Conservation (phyloP, 495 filamentous ascomycete genomes). For the Trichoderma orchidacearum region DNA sequence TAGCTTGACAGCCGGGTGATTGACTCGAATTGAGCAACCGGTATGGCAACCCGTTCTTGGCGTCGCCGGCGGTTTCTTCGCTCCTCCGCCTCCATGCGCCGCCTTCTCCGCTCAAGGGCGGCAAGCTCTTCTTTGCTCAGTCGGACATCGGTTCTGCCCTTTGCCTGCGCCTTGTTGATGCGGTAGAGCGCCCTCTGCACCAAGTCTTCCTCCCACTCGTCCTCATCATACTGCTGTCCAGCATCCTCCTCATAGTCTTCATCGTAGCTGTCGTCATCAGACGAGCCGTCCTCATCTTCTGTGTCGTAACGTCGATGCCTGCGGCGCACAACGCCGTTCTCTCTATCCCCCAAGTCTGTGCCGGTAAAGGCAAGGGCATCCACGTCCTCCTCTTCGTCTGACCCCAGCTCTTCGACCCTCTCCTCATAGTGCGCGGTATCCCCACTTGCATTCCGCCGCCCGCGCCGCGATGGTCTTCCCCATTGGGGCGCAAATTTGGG, state of each 20-base stretch:
- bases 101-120: slow-evolving; percentile 52
- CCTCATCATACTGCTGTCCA: slow-evolving; percentile 39
- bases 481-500: slow-evolving; percentile 87
- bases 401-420: slow-evolving; percentile 59
- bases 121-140: slow-evolving; percentile 61
- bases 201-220: slow-evolving; percentile 53
- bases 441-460: slow-evolving; percentile 44
- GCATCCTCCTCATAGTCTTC: slow-evolving; percentile 30
- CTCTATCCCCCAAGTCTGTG: slow-evolving; percentile 35
- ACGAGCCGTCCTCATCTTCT: slow-evolving; percentile 21
- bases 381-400: slow-evolving; percentile 30
- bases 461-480: slow-evolving; percentile 96
- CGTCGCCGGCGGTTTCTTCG: slow-evolving; percentile 13
- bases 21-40: slow-evolving; percentile 22
- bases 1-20: slow-evolving; percentile 5
- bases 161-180: slow-evolving; percentile 58
- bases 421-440: slow-evolving; percentile 32
- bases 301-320: slow-evolving; percentile 29
- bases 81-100: slow-evolving; percentile 38
- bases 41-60: slow-evolving; percentile 26
- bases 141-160: slow-evolving; percentile 63
- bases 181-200: slow-evolving; percentile 61
- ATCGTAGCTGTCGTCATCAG: not conserved
- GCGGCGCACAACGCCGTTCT: slow-evolving; percentile 25
- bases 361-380: slow-evolving; percentile 52